Evolutionary conservation across 1,284 basidiomycete species (phyloP).

Genomic region (Leccinum pachyderme): DNA sequence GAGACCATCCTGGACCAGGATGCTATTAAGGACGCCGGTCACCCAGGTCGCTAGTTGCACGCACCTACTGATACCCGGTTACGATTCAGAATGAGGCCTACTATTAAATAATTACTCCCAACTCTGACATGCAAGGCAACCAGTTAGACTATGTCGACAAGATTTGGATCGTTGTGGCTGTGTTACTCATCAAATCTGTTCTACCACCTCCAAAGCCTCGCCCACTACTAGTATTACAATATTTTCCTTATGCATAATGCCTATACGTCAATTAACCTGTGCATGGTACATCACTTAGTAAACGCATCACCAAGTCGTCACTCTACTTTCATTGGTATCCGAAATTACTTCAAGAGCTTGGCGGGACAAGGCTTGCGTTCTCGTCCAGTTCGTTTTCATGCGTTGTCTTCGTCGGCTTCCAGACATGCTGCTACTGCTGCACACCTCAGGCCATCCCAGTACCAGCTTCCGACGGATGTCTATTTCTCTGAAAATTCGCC

Average conservation of each 20-base stretch:
- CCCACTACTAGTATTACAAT: not conserved
- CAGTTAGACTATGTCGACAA: too few species aligned
- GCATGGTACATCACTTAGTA: slow-evolving; percentile 4
- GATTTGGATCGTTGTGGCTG: slow-evolving; percentile 14
- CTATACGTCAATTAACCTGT: slow-evolving; percentile 4
- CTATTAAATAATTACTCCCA: too few species aligned
- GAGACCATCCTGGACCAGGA: too few species aligned
- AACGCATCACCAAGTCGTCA: slow-evolving; percentile 4
- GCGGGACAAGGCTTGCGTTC: slow-evolving; percentile 3
- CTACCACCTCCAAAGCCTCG: not conserved
- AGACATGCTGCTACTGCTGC: slow-evolving; percentile 6
- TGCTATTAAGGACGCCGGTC: too few species aligned
- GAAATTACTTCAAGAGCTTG: slow-evolving; percentile 28
- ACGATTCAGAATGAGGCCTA: too few species aligned
- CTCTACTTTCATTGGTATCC: slow-evolving; percentile 32
- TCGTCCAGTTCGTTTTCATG: not conserved
- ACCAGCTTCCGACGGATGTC: slow-evolving; percentile 24
- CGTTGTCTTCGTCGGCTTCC: slow-evolving; percentile 18
- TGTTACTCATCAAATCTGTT: slow-evolving; percentile 1
- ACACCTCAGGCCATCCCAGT: slow-evolving; percentile 14
- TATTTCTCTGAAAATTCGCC: slow-evolving; percentile 34
- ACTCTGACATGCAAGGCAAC: too few species aligned
- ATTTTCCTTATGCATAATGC: slow-evolving; percentile 17
- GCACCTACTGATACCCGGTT: too few species aligned
- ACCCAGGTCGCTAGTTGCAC: too few species aligned